Base-by-base conservation (phyloP, 352 stramenopile species). In the Blastocystis sp. region DNA sequence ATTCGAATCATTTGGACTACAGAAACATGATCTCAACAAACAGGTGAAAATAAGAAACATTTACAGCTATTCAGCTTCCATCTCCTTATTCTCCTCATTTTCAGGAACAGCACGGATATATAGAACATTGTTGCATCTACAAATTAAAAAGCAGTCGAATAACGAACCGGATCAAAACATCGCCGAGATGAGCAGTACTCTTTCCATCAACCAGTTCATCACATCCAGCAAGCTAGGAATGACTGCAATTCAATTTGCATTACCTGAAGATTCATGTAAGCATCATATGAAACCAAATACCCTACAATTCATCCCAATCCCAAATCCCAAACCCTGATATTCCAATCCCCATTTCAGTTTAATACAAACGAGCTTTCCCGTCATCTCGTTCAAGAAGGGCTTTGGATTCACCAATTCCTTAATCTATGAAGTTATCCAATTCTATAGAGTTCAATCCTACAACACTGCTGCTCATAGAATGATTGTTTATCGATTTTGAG, bases 321-420 rank as follows among this genome's bases (percentile, higher is more conserved):
- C n/a, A 14, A 35, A 80, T 6, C n/a, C 14, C 11, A 37, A 27
- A 80, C 69, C 69, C 51, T 80, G 69, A 21, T 80, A 80, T 37
- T 80, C 69, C 69, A 80, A 59, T 46, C 69, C 69, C 69, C 69
- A 80, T 27, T 80, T 80, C 69, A 80, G 69, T 39, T 80, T 80
- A n/a, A 80, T 52, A 39, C 69, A 80, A 35, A 80, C 52, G 46
- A 80, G 24, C 51, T 80, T 80, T 63, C 69, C 69, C 52, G 69
- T 80, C 69, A 59, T 58, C 11, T 63, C 24, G n/a, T 46, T 80
- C 43, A 80, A 49, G 43, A 80, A 80, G 32, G 69, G 69, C 43
- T 80, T 80, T 16, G 69, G 69, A 63, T 80, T 80, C 43, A 80
- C 39, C 21, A 80, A 37, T 43, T 80, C 69, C 46, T 80, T 80